Evolutionary conservation across 2,329 filamentous ascomycete species (phyloP), one percentile per base, ranked within the genome.

Genomic region (Phyllosticta citriasiana): DNA sequence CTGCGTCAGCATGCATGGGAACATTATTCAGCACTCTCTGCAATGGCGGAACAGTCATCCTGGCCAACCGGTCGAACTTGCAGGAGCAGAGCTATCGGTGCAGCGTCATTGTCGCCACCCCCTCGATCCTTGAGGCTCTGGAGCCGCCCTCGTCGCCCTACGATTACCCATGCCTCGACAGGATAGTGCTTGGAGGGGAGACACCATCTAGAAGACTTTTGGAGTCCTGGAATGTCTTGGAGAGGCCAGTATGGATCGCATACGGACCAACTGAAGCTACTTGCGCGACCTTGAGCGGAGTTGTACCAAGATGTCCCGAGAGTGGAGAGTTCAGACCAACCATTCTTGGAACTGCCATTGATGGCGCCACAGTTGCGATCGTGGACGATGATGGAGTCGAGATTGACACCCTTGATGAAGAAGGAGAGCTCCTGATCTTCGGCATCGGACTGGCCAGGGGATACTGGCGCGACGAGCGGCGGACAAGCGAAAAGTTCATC

Each of bases 401-500:
- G 9, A 55, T 55, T n/a, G 53, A 55, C 53, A 27, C 22, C 53
- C 53, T 55, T 12, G 22, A 26, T n/a, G 10, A 55, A n/a, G 53
- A 55, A n/a, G 53, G 53, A 4, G 53, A 55, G 53, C 53, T 55
- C 8, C 53, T 55, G 12, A 55, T 55, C 14, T 55, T 27, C 9
- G 53, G 53, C 53, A 27, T 16, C 1, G 53, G 53, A 4, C 24
- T 55, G 22, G 53, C 53, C 22, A 7, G 10, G 1, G 53, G 53
- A 9, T 55, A 55, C 10, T 55, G 53, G 53, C 12, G n/a, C 16
- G 54, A 61, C 47, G 25, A 35, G 50, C 16, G 47, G 6, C 55
- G 33, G 54, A 61, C 60, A 22, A 24, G 26, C 24, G 54, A 57
- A 19, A 61, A 57, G 26, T 61, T 61, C 55, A 53, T 61, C 40